Evolutionary conservation across 352 stramenopile genomes (phyloP).

Genomic region (Phytophthora syringae): DNA sequence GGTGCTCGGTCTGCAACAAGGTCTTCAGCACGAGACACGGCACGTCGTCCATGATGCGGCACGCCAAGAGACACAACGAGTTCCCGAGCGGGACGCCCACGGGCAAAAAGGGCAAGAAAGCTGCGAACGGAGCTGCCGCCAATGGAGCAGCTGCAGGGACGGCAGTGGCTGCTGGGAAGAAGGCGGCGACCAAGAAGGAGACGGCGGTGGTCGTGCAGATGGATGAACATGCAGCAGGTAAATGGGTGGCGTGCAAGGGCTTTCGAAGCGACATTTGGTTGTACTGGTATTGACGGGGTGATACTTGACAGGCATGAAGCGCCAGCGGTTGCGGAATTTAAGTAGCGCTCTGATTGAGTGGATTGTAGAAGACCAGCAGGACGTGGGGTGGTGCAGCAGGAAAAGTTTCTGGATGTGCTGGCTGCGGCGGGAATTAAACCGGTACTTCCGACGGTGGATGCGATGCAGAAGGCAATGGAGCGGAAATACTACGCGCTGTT

Average conservation of each 20-base stretch:
- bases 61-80: slow-evolving; percentile 80
- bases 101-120: slow-evolving; percentile 67
- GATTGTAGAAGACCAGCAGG: slow-evolving; percentile 77
- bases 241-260: not conserved
- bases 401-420: slow-evolving; percentile 78
- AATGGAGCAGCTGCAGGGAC: slow-evolving; percentile 25
- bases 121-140: slow-evolving; percentile 24
- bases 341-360: slow-evolving; percentile 71
- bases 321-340: slow-evolving; percentile 70
- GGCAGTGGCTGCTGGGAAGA: slow-evolving; percentile 39
- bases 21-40: slow-evolving; percentile 83
- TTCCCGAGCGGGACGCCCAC: slow-evolving; percentile 57
- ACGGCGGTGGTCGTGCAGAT: slow-evolving; percentile 41
- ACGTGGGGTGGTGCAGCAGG: slow-evolving; percentile 67
- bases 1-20: slow-evolving; percentile 79
- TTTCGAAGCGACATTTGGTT: not conserved
- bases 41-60: slow-evolving; percentile 86
- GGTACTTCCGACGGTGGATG: slow-evolving; percentile 55
- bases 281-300: slow-evolving; percentile 1
- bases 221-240: slow-evolving; percentile 73
- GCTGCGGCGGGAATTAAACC: slow-evolving; percentile 54
- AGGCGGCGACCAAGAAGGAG: slow-evolving; percentile 59
- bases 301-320: slow-evolving; percentile 56
- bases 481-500: slow-evolving; percentile 79
- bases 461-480: slow-evolving; percentile 72